Base-by-base conservation (phyloP, 768 basidiomycete species). In the Kwoniella europaea region DNA sequence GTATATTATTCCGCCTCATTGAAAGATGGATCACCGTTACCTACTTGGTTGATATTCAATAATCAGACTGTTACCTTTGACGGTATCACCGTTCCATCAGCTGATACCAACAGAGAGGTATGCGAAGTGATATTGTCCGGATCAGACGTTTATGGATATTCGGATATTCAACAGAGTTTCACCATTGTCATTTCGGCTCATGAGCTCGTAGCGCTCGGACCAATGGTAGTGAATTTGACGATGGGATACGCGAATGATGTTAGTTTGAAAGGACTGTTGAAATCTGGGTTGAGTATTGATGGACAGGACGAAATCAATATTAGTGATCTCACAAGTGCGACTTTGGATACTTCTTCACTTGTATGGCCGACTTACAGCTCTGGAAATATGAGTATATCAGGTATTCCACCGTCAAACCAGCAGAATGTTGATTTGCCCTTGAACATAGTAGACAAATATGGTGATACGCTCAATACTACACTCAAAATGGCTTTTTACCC, bases 41-140 rank as follows among this genome's bases (percentile, higher is more conserved):
- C 94, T 0, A 72, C 83, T 10, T 97, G 93, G 91, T 86, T 96
- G 81, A 70, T 66, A 12, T 98, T 93, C 83, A 86, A 93, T 82
- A 79, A 88, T 13, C 74, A 85, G 20, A 87, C 87, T 16, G 84
- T 91, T 67, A 94, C 94, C 2, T 88, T 97, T 63, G 87, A 91
- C 72, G 95, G 95, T 10, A 87, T 91, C 22, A 87, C 90, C 3
- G 20, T 59, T 84, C 85, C 35, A 78, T 81, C 15, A 76, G 76
- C 18, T 69, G 85, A n/a, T 62, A 82, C 29, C 84, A 85, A 6
- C 88, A 87, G 2, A 80, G 12, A 82, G 27, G 57, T 84, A 7
- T 81, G 90, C 68, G 79, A 87, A 10, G 84, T 95, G 29, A 82
- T 85, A 41, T 83, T 97, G 24, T 86, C 88, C 76, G 92, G 88